Conservation (phyloP, 129 eudicot genomes). For the Artemisia argyi region DNA sequence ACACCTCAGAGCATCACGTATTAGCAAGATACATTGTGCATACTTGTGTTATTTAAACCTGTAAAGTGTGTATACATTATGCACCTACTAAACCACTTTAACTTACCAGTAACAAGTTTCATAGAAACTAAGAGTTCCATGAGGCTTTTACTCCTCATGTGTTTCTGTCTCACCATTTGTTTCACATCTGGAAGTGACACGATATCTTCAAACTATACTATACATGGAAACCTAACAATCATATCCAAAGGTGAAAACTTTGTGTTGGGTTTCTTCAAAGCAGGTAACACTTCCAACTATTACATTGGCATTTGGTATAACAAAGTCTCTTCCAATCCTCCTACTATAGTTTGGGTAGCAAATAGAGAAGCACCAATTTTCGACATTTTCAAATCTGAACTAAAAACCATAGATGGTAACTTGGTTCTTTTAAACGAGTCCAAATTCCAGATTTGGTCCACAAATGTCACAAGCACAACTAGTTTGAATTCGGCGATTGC, state of each 20-base stretch:
- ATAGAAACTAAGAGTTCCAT: no score
- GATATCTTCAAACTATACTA: background rate
- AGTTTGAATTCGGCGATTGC: constrained; percentile 22
- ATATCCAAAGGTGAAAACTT: constrained; percentile 23
- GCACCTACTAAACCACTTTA: no score
- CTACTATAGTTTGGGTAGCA: constrained; percentile 62
- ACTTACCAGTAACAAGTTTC: no score
- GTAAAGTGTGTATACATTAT: no score
- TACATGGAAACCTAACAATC: background rate
- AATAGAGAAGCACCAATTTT: constrained; percentile 48
- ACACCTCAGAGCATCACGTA: no score
- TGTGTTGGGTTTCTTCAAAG: constrained; percentile 51
- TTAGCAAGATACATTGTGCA: no score
- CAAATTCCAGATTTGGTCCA: constrained; percentile 46
- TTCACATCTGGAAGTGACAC: background rate
- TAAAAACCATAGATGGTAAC: constrained; percentile 43
- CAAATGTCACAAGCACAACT: constrained; percentile 27
- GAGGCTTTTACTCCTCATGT: background rate
- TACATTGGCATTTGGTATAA: constrained; percentile 58
- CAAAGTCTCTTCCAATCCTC: background rate
- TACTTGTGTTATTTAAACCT: no score
- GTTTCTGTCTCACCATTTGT: background rate
- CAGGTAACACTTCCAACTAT: constrained; percentile 43
- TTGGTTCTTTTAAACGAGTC: constrained; percentile 41
- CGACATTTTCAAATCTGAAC: constrained; percentile 30